Base-by-base conservation (phyloP, 345 rosid genomes). In the Psidium guajava region DNA sequence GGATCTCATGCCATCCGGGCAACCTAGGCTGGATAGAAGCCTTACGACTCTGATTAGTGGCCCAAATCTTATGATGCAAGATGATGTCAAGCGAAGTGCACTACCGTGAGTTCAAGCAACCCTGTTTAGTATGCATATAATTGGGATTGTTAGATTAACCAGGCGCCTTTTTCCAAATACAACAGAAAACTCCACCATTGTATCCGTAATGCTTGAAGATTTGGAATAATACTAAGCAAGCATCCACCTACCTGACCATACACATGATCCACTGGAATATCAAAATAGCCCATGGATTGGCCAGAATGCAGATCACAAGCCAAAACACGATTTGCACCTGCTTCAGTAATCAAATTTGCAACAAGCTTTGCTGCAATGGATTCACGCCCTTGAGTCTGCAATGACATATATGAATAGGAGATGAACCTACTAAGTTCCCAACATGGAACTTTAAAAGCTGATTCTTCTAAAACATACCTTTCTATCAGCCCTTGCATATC, bases 221-320 rank as follows among this genome's bases (percentile, higher is more conserved):
- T 36, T 18, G 4, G 47, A 69, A 69, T 69, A 18, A 21, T 32
- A 18, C 11, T 36, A 69, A 32, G 32, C 40, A 69, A 69, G 6
- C 47, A 36, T 28, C 47, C 9, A 69, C 80, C 80, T 92, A 95
- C 98, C 97, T 93, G 98, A 88, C 98, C 98, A 89, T 97, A 95
- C 12, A 95, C 96, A 88, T 97, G 98, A 90, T 97, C 99, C 54
- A 95, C 97, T 12, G 99, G 98, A 85, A 97, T 97, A 89, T 97
- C 99, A 89, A 97, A 97, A 90, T 97, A 97, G 15, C 98, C 99
- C 95, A 97, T 97, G 85, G 99, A 97, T 93, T 95, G 98, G 82
- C 99, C 98, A 14, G 99, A 97, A 87, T 97, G 99, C 88, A 97
- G 99, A 92, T 97, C 99, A 94, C 99, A 95, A 77, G 97, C 97